Base-by-base conservation (phyloP, 2,329 filamentous ascomycete species). In the Thielaviopsis populi region DNA sequence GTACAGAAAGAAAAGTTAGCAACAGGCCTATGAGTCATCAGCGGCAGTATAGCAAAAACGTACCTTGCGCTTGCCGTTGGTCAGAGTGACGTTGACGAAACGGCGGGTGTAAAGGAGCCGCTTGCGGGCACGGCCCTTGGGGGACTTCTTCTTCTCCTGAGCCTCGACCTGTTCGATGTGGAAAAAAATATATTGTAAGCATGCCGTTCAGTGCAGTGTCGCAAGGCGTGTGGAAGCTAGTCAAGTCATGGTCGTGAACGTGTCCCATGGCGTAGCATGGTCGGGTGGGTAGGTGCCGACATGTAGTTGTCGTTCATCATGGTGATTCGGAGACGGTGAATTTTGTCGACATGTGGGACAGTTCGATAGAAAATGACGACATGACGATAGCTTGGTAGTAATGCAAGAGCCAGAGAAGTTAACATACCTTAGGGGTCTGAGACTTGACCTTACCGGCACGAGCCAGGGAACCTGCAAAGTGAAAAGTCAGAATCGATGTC, bases 121-220 rank as follows among this genome's bases (percentile, higher is more conserved):
- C 91, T 97, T 97, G 82, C 94, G 90, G 72, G 92, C 92, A 75
- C 92, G 91, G 75, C 92, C 92, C 86, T 96, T 96, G 76, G 92
- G 91, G 72, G 81, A 83, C 88, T 97, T 96, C 80, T 88, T 82
- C 87, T 96, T 96, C 87, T 96, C 91, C 80, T 91, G 87, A 66
- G 83, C 79, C 80, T 94, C 89, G 78, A 92, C 88, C 87, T 91
- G 67, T 72, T 68, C 64, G 30, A 13, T 15, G 27, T n/a, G 10
- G 42, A 61, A 63, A 48, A 50, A 11, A 50, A 50, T 11, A 50
- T 22, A 40, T 24, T 4, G 53, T 50, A 27, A 59, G 54, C 13
- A 8, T 53, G 19, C 33, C 10, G n/a, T 19, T 41, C 41, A 13
- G n/a, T 46, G 19, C 19, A 2, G n/a, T 37, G n/a, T 10, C 15